These are phyloP conservation scores for Chrysoporthe puriensis DNA, from an alignment of 2,329 filamentous ascomycete genomes.

Conservation along the genomic window DNA sequence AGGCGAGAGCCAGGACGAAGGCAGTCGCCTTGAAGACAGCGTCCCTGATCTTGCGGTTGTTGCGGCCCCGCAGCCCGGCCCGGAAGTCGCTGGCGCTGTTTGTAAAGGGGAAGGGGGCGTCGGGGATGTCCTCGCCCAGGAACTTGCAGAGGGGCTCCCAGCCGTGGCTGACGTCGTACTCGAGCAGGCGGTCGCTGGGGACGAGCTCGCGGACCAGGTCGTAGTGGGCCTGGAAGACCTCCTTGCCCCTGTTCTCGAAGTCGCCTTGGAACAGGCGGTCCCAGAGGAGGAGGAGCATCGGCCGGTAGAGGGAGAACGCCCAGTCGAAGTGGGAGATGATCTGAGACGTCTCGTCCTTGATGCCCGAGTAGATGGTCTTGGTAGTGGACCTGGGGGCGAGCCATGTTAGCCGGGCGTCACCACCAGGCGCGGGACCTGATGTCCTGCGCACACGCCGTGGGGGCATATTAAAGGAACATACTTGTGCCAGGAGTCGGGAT, in stretches of 20 bases:
- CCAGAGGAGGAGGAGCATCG: slow-evolving; percentile 28
- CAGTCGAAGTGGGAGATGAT: slow-evolving; percentile 29
- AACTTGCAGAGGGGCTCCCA: slow-evolving; percentile 48
- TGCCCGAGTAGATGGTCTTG: slow-evolving; percentile 26
- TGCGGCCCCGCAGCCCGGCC: slow-evolving; percentile 15
- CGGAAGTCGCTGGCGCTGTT: slow-evolving; percentile 33
- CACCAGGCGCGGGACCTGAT: background rate
- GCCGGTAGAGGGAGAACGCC: slow-evolving; percentile 27
- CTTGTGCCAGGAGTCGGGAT: slow-evolving; percentile 45
- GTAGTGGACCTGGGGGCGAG: slow-evolving; percentile 27
- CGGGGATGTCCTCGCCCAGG: slow-evolving; percentile 41
- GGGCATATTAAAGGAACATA: slow-evolving; percentile 32
- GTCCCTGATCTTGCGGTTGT: slow-evolving; percentile 22
- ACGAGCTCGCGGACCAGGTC: slow-evolving; percentile 34
- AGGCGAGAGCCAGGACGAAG: slow-evolving; percentile 22
- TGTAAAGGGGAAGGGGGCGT: slow-evolving; percentile 40
- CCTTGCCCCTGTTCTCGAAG: slow-evolving; percentile 26
- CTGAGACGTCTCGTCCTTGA: slow-evolving; percentile 23
- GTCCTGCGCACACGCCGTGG: background rate
- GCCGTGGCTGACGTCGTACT: slow-evolving; percentile 44
- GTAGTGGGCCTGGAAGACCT: slow-evolving; percentile 25
- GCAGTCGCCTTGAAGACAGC: slow-evolving; percentile 9
- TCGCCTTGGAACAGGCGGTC: slow-evolving; percentile 27
- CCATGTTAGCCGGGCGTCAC: background rate
- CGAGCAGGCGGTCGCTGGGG: slow-evolving; percentile 40